These are phyloP conservation scores for Fusarium nurragi DNA, from an alignment of 2,329 filamentous ascomycete species.

Conservation along the genomic window DNA sequence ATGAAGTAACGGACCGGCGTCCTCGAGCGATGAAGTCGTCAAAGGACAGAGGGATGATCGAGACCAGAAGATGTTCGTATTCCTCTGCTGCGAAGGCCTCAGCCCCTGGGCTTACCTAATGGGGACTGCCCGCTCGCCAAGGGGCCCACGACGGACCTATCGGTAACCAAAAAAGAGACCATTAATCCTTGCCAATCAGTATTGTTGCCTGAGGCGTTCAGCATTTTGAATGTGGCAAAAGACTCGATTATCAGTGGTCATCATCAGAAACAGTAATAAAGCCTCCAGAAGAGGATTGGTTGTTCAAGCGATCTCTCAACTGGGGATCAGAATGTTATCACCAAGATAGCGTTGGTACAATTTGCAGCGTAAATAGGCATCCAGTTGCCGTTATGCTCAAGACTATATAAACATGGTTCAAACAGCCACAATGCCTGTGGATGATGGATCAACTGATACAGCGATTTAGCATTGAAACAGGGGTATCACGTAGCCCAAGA, in stretches of 20 bases:
- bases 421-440: background rate
- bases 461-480: constrained; percentile 4
- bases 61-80: constrained; percentile 40
- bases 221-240: constrained; percentile 3
- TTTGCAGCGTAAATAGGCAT: background rate
- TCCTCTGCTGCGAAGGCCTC: constrained; percentile 29
- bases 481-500: background rate
- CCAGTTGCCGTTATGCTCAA: background rate
- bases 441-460: background rate
- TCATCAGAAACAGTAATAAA: constrained; percentile 3
- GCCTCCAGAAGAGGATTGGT: constrained; percentile 1
- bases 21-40: constrained; percentile 42
- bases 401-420: background rate
- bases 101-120: constrained; percentile 46
- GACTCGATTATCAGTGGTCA: background rate
- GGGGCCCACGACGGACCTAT: constrained; percentile 23
- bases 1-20: constrained; percentile 43
- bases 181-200: constrained; percentile 24
- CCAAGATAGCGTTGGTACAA: background rate
- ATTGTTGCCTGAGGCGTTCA: constrained; percentile 38
- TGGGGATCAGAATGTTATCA: background rate
- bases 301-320: background rate
- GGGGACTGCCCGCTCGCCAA: constrained; percentile 13
- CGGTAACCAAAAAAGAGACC: constrained; percentile 10
- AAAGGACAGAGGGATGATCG: constrained; percentile 31